These are phyloP conservation scores for Gastrolobium villosum DNA, from an alignment of 306 rosid species.

Conservation along the genomic window DNA sequence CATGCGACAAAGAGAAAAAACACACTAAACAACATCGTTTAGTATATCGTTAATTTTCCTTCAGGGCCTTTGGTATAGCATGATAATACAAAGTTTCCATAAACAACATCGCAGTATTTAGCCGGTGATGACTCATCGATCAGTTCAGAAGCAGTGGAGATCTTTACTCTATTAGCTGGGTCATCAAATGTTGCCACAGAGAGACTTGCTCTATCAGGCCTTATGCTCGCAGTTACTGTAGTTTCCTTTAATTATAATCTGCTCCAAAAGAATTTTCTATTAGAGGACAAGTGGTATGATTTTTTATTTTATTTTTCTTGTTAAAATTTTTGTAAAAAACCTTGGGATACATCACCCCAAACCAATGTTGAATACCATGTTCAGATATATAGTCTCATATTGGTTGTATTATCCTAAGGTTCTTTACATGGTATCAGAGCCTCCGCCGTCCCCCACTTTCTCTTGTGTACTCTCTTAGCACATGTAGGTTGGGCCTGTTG, in stretches of 20 bases:
- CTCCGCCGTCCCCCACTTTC: too few species aligned
- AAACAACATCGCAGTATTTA: constrained; percentile 70
- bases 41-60: constrained; percentile 81
- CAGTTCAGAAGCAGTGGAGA: constrained; percentile 75
- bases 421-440: too few species aligned
- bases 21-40: constrained; percentile 64
- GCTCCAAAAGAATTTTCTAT: constrained; percentile 42
- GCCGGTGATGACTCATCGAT: constrained; percentile 63
- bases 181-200: constrained; percentile 95
- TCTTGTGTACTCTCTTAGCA: too few species aligned
- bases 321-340: too few species aligned
- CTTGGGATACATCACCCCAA: too few species aligned
- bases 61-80: constrained; percentile 93
- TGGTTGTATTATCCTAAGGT: too few species aligned
- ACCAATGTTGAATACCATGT: too few species aligned
- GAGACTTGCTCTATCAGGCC: constrained; percentile 72
- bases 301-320: neutral
- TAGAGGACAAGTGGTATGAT: constrained; percentile 24
- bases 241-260: constrained; percentile 89
- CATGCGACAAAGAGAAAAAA: neutral
- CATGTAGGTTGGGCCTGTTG: too few species aligned
- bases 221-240: constrained; percentile 80
- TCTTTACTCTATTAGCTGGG: constrained; percentile 73
- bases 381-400: too few species aligned
- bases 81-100: constrained; percentile 73